Evolutionary conservation across 2,329 filamentous ascomycete species (phyloP).

Genomic region (Dactylonectria estremocensis): DNA sequence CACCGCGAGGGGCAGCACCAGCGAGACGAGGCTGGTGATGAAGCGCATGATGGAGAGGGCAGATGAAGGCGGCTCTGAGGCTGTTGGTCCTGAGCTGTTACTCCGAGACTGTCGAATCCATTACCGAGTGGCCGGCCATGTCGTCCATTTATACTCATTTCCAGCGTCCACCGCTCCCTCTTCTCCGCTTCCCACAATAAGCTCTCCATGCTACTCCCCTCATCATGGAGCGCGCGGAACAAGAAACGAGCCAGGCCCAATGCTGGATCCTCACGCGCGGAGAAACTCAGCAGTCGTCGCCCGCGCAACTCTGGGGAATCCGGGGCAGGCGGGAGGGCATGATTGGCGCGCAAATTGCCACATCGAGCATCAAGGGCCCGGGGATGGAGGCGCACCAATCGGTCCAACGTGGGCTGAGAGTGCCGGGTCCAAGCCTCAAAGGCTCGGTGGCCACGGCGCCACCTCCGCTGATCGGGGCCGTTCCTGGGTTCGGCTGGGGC

Average conservation of each 20-base stretch:
- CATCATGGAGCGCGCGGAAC: slow-evolving; percentile 28
- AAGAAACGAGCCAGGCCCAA: slow-evolving; percentile 2
- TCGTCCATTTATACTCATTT: slow-evolving; percentile 23
- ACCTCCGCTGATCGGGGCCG: slow-evolving; percentile 12
- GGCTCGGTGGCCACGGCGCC: slow-evolving; percentile 12
- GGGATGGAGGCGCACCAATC: slow-evolving; percentile 31
- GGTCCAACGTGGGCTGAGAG: slow-evolving; percentile 16
- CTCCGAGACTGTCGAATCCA: slow-evolving; percentile 11
- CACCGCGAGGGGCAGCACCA: slow-evolving; percentile 25
- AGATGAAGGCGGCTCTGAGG: not conserved
- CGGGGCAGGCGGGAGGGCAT: slow-evolving; percentile 16
- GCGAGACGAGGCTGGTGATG: slow-evolving; percentile 16
- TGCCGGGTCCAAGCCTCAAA: not conserved
- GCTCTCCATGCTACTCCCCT: not conserved
- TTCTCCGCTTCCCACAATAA: slow-evolving; percentile 19
- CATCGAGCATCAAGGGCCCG: not conserved
- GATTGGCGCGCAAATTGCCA: slow-evolving; percentile 31
- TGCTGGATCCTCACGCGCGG: slow-evolving; percentile 18
- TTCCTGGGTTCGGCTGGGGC: slow-evolving; percentile 3
- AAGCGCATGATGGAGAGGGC: slow-evolving; percentile 27
- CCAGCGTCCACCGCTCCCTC: not conserved
- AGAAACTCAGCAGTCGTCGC: slow-evolving; percentile 20
- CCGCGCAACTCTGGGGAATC: slow-evolving; percentile 28
- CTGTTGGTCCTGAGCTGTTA: not conserved
- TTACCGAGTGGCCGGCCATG: not conserved